phyloP scores from a whole-genome alignment of 2,329 filamentous ascomycete species.

The Nemania abortiva region DNA sequence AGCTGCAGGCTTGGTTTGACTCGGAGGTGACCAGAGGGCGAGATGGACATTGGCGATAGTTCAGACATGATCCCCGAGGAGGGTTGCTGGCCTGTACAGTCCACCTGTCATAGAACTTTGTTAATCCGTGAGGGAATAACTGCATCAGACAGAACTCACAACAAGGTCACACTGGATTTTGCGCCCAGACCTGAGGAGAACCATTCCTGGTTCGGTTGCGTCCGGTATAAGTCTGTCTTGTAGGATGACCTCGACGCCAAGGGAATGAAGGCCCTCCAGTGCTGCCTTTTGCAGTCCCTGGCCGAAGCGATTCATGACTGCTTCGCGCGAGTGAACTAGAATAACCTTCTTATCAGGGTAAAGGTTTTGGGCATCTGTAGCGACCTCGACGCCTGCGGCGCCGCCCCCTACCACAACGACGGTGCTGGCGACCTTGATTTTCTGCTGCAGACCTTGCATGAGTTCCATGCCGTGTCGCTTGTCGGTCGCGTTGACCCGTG shows the following conservation, averaged over 20 bases:
- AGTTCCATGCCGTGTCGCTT: slow-evolving; percentile 19
- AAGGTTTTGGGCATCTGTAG: slow-evolving; percentile 23
- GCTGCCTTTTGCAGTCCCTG: slow-evolving; percentile 19
- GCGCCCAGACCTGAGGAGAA: slow-evolving; percentile 17
- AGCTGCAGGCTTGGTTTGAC: slow-evolving; percentile 19
- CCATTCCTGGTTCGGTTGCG: background rate
- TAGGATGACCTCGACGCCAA: slow-evolving; percentile 19
- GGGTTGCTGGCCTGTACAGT: slow-evolving; percentile 19
- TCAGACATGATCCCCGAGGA: slow-evolving; percentile 4
- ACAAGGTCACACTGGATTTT: slow-evolving; percentile 25
- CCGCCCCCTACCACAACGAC: slow-evolving; percentile 19
- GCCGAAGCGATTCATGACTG: slow-evolving; percentile 26
- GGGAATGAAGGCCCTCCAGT: slow-evolving; percentile 14
- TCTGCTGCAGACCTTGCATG: slow-evolving; percentile 15
- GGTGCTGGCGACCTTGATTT: slow-evolving; percentile 13
- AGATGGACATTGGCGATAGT: slow-evolving; percentile 16
- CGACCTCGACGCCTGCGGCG: slow-evolving; percentile 21
- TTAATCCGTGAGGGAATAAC: background rate
- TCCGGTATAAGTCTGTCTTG: slow-evolving; percentile 7
- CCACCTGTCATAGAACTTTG: slow-evolving; percentile 7
- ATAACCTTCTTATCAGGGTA: slow-evolving; percentile 23
- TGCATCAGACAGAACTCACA: background rate
- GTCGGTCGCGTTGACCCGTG: slow-evolving; percentile 18
- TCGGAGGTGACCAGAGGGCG: slow-evolving; percentile 12
- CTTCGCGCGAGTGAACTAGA: slow-evolving; percentile 21